Evolutionary conservation across 305 asterid genomes (phyloP).

Genomic region (Fraxinus dipetala): DNA sequence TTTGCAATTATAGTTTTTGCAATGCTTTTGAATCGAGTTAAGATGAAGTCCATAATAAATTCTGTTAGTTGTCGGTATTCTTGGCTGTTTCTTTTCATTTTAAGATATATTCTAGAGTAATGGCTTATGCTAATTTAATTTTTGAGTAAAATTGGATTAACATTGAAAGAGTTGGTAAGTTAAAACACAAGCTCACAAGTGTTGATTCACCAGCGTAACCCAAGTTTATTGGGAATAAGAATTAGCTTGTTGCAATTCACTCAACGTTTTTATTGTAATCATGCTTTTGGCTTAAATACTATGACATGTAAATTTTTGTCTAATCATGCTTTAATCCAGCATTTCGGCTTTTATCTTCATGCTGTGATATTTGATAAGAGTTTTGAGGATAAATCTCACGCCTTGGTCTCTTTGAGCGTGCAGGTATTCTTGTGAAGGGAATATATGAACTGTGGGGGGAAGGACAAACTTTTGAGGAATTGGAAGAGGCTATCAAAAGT

Average conservation of each 20-base stretch:
- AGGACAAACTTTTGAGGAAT: slow-evolving; percentile 70
- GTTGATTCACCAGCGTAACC: not conserved
- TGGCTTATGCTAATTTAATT: not conserved
- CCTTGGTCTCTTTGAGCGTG: slow-evolving; percentile 1
- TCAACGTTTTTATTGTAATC: not conserved
- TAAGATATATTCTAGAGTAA: not conserved
- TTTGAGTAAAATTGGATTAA: not conserved
- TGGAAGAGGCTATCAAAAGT: slow-evolving; percentile 59
- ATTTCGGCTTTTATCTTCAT: not conserved
- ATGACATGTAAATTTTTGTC: not conserved
- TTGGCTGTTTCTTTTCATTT: not conserved
- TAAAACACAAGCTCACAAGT: not conserved
- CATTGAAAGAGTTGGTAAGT: not conserved
- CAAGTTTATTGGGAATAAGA: not conserved
- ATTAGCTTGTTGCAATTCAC: not conserved
- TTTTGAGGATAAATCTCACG: not conserved
- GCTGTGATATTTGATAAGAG: not conserved
- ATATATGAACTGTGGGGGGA: slow-evolving; percentile 95
- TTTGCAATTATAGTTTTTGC: not conserved
- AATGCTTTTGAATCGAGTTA: not conserved
- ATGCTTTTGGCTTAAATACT: not conserved
- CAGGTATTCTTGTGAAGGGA: slow-evolving; percentile 96
- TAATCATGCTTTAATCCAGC: not conserved
- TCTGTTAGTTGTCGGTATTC: not conserved
- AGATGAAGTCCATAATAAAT: not conserved